Evolutionary conservation across 2,329 filamentous ascomycete species (phyloP).

Genomic region (Cladosporium sp.): DNA sequence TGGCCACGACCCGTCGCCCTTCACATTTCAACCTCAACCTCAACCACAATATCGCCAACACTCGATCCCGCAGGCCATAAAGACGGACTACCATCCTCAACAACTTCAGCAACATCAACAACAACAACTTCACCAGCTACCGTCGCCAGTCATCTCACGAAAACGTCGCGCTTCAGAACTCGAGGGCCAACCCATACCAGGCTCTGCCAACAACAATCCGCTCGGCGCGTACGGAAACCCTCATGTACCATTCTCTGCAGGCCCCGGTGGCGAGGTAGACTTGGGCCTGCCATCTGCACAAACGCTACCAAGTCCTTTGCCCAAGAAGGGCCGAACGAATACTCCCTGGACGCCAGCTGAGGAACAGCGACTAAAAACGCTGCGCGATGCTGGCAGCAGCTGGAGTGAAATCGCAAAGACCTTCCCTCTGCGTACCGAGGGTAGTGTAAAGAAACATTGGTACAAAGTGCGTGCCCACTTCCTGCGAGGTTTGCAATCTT

Average conservation of each 20-base stretch:
- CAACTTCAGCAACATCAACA: conserved; percentile 37
- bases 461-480: conserved; percentile 70
- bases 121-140: conserved; percentile 27
- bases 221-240: conserved; percentile 32
- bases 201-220: conserved; percentile 34
- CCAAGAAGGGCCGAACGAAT: conserved; percentile 96
- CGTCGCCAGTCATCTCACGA: conserved; percentile 35
- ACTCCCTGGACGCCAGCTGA: conserved; percentile 97
- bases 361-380: conserved; percentile 86
- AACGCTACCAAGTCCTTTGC: conserved; percentile 48
- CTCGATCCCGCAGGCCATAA: conserved; percentile 28
- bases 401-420: conserved; percentile 99
- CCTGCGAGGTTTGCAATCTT: background rate
- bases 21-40: conserved; percentile 32
- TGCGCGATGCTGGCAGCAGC: conserved; percentile 89
- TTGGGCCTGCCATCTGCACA: conserved; percentile 31
- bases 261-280: conserved; percentile 20
- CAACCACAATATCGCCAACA: conserved; percentile 29
- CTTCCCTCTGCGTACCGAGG: conserved; percentile 90
- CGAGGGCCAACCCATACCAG: conserved; percentile 29
- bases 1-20: conserved; percentile 31
- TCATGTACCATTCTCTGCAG: conserved; percentile 29
- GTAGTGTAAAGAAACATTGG: conserved; percentile 99
- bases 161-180: conserved; percentile 41
- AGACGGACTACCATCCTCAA: conserved; percentile 24